phyloP scores from a whole-genome alignment of 176 grass and related monocot species.

The Carex parvula region DNA sequence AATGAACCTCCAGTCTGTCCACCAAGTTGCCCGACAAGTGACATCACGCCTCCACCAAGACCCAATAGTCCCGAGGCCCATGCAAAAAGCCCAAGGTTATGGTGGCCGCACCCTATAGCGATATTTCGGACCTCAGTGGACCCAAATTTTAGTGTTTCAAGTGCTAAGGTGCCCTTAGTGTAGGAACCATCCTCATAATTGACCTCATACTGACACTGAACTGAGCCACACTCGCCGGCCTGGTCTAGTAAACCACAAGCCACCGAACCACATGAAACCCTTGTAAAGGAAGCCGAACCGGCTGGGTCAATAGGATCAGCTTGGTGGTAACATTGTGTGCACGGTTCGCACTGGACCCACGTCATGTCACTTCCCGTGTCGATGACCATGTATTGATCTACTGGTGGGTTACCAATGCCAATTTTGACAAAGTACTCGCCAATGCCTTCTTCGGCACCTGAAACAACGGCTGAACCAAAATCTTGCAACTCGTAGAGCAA shows the following conservation, averaged over 20 bases:
- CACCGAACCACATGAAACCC: constrained; percentile 47
- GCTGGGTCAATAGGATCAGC: constrained; percentile 58
- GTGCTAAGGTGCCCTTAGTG: constrained; percentile 53
- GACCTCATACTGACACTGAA: constrained; percentile 51
- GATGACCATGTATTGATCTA: constrained; percentile 37
- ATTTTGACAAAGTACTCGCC: constrained; percentile 1
- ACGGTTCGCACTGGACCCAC: constrained; percentile 71
- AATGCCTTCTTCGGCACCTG: not conserved
- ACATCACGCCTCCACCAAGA: not conserved
- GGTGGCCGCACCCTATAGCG: not conserved
- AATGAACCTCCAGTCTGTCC: not conserved
- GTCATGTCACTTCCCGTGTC: constrained; percentile 83
- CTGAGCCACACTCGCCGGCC: constrained; percentile 13
- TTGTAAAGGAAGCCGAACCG: constrained; percentile 48
- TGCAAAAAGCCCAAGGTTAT: constrained; percentile 9
- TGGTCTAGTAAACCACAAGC: constrained; percentile 46
- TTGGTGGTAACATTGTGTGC: constrained; percentile 64
- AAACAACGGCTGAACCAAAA: not conserved
- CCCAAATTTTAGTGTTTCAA: constrained; percentile 46
- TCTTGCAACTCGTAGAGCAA: not conserved
- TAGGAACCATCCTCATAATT: constrained; percentile 72
- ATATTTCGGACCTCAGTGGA: not conserved
- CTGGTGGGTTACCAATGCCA: not conserved
- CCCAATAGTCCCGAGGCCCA: not conserved
- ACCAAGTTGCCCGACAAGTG: not conserved